These are phyloP conservation scores for Paecilomyces dactylethromorphus DNA, from an alignment of 2,329 filamentous ascomycete species.

Conservation along the genomic window DNA sequence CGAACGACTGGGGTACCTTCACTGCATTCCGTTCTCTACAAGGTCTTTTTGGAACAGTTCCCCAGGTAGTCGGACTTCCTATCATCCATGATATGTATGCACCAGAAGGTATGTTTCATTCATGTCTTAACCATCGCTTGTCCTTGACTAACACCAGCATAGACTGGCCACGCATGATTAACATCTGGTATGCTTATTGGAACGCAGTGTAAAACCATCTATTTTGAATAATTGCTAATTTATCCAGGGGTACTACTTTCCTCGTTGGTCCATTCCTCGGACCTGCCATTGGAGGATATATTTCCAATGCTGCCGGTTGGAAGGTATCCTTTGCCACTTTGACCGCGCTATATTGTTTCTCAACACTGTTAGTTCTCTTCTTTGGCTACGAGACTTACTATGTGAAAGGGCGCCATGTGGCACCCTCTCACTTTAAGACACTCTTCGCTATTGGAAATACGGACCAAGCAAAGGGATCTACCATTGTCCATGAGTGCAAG, in stretches of 20 bases:
- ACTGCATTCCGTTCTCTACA: conserved; percentile 32
- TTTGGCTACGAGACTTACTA: conserved; percentile 31
- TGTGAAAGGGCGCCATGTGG: conserved; percentile 5
- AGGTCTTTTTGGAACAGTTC: conserved; percentile 31
- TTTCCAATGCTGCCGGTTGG: conserved; percentile 23
- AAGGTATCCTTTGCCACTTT: conserved; percentile 26
- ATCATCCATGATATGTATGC: conserved; percentile 35
- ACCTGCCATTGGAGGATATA: conserved; percentile 31
- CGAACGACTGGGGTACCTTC: conserved; percentile 32
- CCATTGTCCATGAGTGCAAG: conserved; percentile 17
- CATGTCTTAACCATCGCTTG: background rate
- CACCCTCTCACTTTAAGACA: conserved; percentile 13
- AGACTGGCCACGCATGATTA: conserved; percentile 34
- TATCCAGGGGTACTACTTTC: conserved; percentile 27
- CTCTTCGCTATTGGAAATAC: conserved; percentile 27
- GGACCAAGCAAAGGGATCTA: conserved; percentile 16
- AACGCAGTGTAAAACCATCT: background rate
- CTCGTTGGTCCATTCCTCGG: conserved; percentile 32
- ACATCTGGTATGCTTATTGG: conserved; percentile 23
- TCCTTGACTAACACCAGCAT: background rate
- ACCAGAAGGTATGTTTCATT: conserved; percentile 11
- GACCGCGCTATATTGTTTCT: conserved; percentile 28
- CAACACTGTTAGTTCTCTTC: conserved; percentile 24
- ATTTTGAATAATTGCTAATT: conserved; percentile 1
- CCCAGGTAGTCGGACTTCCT: conserved; percentile 33